These are phyloP conservation scores for Arthrobotrys musiformis DNA, from an alignment of 2,329 filamentous ascomycete genomes.

Conservation along the genomic window DNA sequence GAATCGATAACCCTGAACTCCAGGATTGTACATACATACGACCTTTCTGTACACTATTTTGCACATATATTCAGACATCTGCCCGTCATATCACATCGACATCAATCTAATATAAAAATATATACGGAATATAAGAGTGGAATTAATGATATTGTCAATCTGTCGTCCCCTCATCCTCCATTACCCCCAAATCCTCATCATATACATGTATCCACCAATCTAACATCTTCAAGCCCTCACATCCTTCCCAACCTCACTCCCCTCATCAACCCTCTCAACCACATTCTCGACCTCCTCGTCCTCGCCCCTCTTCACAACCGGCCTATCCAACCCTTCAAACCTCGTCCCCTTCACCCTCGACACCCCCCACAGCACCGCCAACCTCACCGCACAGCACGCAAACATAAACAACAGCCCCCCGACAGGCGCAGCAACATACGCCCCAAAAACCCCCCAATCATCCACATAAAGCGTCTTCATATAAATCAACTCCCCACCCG, in stretches of 20 bases:
- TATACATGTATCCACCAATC: not conserved
- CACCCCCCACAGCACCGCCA: conserved; percentile 10
- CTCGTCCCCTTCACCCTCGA: conserved; percentile 21
- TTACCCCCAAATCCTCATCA: not conserved
- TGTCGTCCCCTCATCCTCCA: not conserved
- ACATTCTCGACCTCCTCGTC: not conserved
- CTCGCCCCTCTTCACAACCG: not conserved
- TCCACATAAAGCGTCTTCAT: conserved; percentile 77
- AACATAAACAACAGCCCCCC: conserved; percentile 39
- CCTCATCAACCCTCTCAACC: conserved; percentile 1
- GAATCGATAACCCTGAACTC: not conserved
- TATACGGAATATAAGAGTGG: not conserved
- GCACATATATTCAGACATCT: conserved; percentile 14
- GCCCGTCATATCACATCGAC: not conserved
- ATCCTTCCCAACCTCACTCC: conserved; percentile 10
- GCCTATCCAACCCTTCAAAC: conserved; percentile 45
- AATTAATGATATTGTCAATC: not conserved
- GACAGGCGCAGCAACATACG: conserved; percentile 48
- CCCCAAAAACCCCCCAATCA: conserved; percentile 83
- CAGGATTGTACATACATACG: conserved; percentile 8
- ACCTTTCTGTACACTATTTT: conserved; percentile 12
- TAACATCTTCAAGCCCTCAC: not conserved
- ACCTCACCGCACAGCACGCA: conserved; percentile 18
- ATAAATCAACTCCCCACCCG: conserved; percentile 75
- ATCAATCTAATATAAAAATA: not conserved